These are phyloP conservation scores for Chlorella sorokiniana DNA, from an alignment of 139 green algal genomes.

Conservation along the genomic window DNA sequence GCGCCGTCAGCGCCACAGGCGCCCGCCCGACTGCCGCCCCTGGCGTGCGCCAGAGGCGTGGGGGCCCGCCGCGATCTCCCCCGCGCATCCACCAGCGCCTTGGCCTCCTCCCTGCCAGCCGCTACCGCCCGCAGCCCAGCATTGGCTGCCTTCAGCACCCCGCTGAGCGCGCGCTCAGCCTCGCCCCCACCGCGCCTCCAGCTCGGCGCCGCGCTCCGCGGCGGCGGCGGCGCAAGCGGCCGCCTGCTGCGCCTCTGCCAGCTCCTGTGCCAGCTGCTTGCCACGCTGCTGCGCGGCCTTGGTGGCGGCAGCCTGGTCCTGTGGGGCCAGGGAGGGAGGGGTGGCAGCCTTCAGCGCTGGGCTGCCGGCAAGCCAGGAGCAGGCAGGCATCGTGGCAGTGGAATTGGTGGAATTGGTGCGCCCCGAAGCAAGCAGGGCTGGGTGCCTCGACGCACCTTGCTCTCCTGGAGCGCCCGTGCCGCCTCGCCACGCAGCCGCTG, in stretches of 20 bases:
- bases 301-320: neutral
- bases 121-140: neutral
- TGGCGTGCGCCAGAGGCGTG: neutral
- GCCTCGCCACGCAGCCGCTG: constrained; percentile 3
- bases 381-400: neutral
- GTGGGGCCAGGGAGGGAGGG: too few species aligned
- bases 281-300: constrained; percentile 8
- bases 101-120: constrained; percentile 10
- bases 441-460: neutral
- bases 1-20: constrained; percentile 15
- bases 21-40: constrained; percentile 13
- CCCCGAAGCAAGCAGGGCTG: neutral
- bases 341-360: too few species aligned
- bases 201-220: neutral
- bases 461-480: neutral
- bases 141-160: constrained; percentile 15
- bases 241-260: neutral
- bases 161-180: neutral
- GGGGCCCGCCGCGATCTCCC: neutral
- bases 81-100: constrained; percentile 4
- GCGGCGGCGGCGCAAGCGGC: neutral
- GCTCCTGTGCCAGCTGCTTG: constrained; percentile 9
- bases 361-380: neutral
- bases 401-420: neutral
- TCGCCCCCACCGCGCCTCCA: constrained; percentile 11